These are phyloP conservation scores for Vicia villosa DNA, from an alignment of 306 rosid genomes.

Conservation along the genomic window DNA sequence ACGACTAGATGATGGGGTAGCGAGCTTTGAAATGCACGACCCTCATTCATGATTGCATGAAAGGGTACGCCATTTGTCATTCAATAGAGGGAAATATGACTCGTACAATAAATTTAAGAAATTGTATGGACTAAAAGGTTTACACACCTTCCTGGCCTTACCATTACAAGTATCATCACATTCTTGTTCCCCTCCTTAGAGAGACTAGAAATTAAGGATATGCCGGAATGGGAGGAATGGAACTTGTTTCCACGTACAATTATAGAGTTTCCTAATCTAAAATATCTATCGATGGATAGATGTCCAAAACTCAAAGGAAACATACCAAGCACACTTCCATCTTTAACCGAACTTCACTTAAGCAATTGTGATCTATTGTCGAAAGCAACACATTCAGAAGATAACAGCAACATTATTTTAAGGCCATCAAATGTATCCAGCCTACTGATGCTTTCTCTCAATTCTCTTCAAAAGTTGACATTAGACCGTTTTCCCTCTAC, in stretches of 20 bases:
- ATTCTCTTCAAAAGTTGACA: neutral
- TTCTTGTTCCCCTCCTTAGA: neutral
- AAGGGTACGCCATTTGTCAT: conserved; percentile 43
- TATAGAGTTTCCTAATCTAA: too few relatives aligned
- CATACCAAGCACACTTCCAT: conserved; percentile 13
- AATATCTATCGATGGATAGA: too few relatives aligned
- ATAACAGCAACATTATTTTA: neutral
- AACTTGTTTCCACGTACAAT: neutral
- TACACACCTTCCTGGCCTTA: conserved; percentile 25
- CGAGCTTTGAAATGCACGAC: too few relatives aligned
- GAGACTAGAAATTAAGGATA: neutral
- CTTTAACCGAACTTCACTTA: conserved; percentile 11
- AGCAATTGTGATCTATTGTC: neutral
- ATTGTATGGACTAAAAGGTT: neutral
- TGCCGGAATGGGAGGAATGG: conserved; percentile 36
- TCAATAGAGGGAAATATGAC: conserved; percentile 16
- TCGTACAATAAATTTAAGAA: neutral
- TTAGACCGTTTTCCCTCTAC: conserved; percentile 4
- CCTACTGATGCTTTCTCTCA: neutral
- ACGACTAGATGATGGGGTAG: too few relatives aligned
- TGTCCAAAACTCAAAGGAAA: too few relatives aligned
- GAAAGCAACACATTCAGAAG: neutral
- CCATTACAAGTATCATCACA: neutral
- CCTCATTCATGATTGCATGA: too few relatives aligned
- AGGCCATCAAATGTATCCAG: neutral